phyloP scores from a whole-genome alignment of 345 rosid species.

The Clarkia xantiana region DNA sequence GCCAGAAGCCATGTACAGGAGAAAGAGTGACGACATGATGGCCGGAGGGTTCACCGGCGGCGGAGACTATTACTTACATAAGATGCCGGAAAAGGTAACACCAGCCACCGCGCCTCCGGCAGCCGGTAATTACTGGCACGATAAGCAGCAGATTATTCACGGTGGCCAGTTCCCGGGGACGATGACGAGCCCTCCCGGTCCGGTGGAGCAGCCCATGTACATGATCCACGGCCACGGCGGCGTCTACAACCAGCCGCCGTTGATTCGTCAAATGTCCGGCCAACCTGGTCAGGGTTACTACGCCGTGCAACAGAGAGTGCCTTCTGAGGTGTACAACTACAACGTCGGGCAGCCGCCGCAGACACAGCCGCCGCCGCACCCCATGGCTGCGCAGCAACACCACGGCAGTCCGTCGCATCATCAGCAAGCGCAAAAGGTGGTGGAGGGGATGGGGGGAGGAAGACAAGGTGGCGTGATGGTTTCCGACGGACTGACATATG shows the following conservation, averaged over 20 bases:
- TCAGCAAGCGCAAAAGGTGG: conserved; percentile 1
- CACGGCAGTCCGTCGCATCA: neutral
- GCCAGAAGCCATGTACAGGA: conserved; percentile 28
- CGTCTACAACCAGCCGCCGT: conserved; percentile 25
- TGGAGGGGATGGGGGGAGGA: conserved; percentile 15
- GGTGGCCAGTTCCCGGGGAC: conserved; percentile 32
- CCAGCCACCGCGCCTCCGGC: conserved; percentile 8
- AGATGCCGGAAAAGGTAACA: conserved; percentile 25
- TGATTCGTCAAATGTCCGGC: conserved; percentile 32
- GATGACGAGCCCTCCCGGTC: conserved; percentile 18
- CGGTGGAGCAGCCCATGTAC: conserved; percentile 44
- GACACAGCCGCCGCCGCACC: conserved; percentile 18
- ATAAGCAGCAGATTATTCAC: conserved; percentile 34
- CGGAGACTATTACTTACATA: conserved; percentile 28
- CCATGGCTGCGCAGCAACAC: conserved; percentile 15
- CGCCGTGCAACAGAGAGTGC: conserved; percentile 42
- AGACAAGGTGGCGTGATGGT: conserved; percentile 22
- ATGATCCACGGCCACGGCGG: conserved; percentile 34
- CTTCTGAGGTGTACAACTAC: conserved; percentile 58
- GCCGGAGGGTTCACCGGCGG: conserved; percentile 21
- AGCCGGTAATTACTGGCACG: conserved; percentile 36
- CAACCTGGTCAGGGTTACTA: conserved; percentile 59
- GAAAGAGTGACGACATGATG: conserved; percentile 30
- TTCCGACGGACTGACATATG: conserved; percentile 28
- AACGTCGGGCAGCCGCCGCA: conserved; percentile 26